Base-by-base conservation (phyloP, 164 flowering plant genomes). In the Tetracentron sinense region DNA sequence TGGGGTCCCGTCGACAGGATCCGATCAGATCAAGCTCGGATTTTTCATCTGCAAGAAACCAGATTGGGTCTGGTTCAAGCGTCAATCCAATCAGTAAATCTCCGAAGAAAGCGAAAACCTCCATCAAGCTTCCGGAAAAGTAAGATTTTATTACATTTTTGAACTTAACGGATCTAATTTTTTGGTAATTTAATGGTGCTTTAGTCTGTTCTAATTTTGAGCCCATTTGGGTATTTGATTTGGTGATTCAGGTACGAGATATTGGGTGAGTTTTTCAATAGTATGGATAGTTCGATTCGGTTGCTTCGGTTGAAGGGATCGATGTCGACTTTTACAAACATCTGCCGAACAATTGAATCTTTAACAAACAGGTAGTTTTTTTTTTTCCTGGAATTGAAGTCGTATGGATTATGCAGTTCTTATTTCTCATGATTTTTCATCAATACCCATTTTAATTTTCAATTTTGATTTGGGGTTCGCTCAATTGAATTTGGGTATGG, bases 351-450 rank as follows among this genome's bases (percentile, higher is more conserved):
- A 59, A 62, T 94, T 5, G 82, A 86, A 75, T 59, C 72, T 35
- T 63, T 91, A 29, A 86, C 90, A 7, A 84, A 87, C 19, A 83
- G 95, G 98, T 93, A 79, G 17, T 2, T 6, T 50, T 25, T 55
- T n/a, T n/a, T n/a, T n/a, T n/a, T n/a, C n/a, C n/a, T n/a, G n/a
- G n/a, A n/a, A n/a, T n/a, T n/a, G n/a, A n/a, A n/a, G n/a, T n/a
- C n/a, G n/a, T n/a, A n/a, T n/a, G n/a, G n/a, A n/a, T n/a, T n/a
- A n/a, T n/a, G n/a, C n/a, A n/a, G n/a, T n/a, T n/a, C n/a, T n/a
- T n/a, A n/a, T n/a, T n/a, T n/a, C n/a, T n/a, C n/a, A n/a, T n/a
- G n/a, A n/a, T n/a, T n/a, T n/a, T n/a, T n/a, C n/a, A n/a, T n/a
- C n/a, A n/a, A n/a, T n/a, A n/a, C n/a, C n/a, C n/a, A n/a, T n/a